phyloP scores from a whole-genome alignment of 306 rosid species.

The Prinsepia uniflora region DNA sequence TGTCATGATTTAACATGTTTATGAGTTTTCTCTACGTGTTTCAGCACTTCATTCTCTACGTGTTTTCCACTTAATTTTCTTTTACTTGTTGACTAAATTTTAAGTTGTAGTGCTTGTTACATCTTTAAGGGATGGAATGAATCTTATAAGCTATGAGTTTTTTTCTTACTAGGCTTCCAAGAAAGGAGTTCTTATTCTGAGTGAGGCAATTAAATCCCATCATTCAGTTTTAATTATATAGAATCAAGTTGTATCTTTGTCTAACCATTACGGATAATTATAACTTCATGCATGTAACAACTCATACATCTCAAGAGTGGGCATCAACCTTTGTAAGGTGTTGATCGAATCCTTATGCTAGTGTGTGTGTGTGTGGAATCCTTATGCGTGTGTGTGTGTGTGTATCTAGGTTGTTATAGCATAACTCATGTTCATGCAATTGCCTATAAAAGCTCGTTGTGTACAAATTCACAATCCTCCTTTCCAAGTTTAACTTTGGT shows the following conservation, averaged over 20 bases:
- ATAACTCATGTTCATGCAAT: neutral
- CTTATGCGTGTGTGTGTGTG: constrained; percentile 1
- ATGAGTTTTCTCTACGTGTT: neutral
- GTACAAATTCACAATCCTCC: neutral
- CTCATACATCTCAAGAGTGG: constrained; percentile 98
- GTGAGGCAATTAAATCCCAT: constrained; percentile 57
- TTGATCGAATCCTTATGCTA: constrained; percentile 27
- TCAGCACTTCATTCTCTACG: neutral
- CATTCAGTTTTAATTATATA: neutral
- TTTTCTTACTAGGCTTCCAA: constrained; percentile 91
- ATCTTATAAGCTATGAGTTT: constrained; percentile 94
- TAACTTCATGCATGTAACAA: constrained; percentile 86
- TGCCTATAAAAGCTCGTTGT: neutral
- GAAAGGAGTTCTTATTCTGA: constrained; percentile 93
- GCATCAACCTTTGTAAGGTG: constrained; percentile 98
- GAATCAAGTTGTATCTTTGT: neutral
- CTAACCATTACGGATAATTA: neutral
- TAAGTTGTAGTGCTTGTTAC: constrained; percentile 94
- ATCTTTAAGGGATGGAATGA: constrained; percentile 97
- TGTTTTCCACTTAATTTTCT: neutral
- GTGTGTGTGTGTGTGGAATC: too few relatives aligned
- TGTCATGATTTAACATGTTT: constrained; percentile 5
- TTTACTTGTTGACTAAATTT: constrained; percentile 12
- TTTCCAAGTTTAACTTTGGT: too few relatives aligned
- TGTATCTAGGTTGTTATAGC: neutral